These are phyloP conservation scores for Clonostachys sp. DNA, from an alignment of 2,329 filamentous ascomycete species.

Conservation along the genomic window DNA sequence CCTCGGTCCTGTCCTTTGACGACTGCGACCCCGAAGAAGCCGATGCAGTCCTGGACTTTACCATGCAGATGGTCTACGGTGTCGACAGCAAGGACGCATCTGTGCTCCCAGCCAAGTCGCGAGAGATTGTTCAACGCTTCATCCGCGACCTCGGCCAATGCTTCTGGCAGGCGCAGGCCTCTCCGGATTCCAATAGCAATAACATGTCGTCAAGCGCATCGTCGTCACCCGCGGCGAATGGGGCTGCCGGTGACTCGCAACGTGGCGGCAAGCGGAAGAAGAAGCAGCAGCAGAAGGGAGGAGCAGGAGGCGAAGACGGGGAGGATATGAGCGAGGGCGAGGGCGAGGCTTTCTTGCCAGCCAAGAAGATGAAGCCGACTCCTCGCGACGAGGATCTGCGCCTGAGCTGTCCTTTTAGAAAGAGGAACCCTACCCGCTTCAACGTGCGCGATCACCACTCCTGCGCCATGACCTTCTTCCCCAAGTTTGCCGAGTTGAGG, in stretches of 20 bases:
- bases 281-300: constrained; percentile 7
- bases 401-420: constrained; percentile 36
- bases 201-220: constrained; percentile 23
- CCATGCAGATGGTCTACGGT: constrained; percentile 29
- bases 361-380: constrained; percentile 21
- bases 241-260: constrained; percentile 9
- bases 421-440: constrained; percentile 37
- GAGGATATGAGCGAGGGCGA: constrained; percentile 28
- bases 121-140: constrained; percentile 22
- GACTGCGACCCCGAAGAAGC: constrained; percentile 24
- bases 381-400: constrained; percentile 28
- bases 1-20: constrained; percentile 14
- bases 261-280: constrained; percentile 28
- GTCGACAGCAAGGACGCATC: constrained; percentile 25
- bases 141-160: constrained; percentile 23
- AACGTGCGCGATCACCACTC: constrained; percentile 38
- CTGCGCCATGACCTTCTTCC: constrained; percentile 37
- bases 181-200: constrained; percentile 17
- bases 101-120: constrained; percentile 17
- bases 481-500: constrained; percentile 33
- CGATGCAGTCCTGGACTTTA: constrained; percentile 25
- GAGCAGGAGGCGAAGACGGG: constrained; percentile 13
- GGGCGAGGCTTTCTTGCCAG: constrained; percentile 15
- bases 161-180: constrained; percentile 16
- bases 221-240: constrained; percentile 1